phyloP scores from a whole-genome alignment of 768 basidiomycete genomes.

The Agaricus bisporus region DNA sequence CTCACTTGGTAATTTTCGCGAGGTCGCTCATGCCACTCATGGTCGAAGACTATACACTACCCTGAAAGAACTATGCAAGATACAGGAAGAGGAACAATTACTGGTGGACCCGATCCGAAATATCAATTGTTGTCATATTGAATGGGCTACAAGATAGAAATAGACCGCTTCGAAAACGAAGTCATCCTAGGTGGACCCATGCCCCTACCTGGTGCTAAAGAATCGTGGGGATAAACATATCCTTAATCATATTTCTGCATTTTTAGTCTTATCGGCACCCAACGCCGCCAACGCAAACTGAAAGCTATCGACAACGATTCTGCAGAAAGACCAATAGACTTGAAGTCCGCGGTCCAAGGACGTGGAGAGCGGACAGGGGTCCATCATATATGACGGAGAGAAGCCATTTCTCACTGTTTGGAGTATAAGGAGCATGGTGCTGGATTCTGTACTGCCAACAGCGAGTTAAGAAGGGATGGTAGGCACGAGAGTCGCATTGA shows the following conservation, averaged over 20 bases:
- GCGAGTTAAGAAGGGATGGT: not conserved
- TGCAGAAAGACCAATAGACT: slow-evolving; percentile 13
- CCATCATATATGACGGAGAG: slow-evolving; percentile 31
- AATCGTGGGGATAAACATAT: slow-evolving; percentile 7
- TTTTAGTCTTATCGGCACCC: slow-evolving; percentile 45
- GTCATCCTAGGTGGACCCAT: slow-evolving; percentile 61
- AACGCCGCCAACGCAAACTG: slow-evolving; percentile 44
- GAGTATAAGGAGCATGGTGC: slow-evolving; percentile 21
- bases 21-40: slow-evolving; percentile 57
- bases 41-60: slow-evolving; percentile 76
- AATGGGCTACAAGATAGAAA: slow-evolving; percentile 46
- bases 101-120: slow-evolving; percentile 33
- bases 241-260: not conserved
- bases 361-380: slow-evolving; percentile 15
- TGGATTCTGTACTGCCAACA: slow-evolving; percentile 17
- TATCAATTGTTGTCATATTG: not conserved
- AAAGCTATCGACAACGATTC: slow-evolving; percentile 25
- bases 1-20: slow-evolving; percentile 38
- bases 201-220: slow-evolving; percentile 59
- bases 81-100: slow-evolving; percentile 51
- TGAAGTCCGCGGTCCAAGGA: not conserved
- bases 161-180: slow-evolving; percentile 71
- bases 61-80: slow-evolving; percentile 58
- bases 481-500: not conserved
- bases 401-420: slow-evolving; percentile 27